Base-by-base conservation (phyloP, 1,284 basidiomycete genomes). In the Phellinidium pouzarii region DNA sequence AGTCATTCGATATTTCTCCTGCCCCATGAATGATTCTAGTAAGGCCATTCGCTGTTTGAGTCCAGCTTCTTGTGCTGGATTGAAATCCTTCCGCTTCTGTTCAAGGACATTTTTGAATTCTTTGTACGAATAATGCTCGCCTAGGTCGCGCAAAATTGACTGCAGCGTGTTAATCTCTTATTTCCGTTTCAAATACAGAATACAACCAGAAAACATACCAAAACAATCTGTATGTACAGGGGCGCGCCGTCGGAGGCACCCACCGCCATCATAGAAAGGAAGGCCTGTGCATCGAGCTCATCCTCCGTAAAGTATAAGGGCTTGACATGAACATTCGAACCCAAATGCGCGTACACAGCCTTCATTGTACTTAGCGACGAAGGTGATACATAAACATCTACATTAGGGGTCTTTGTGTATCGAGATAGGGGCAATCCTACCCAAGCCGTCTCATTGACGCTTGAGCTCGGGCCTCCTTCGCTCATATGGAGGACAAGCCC, bases 401-500 rank as follows among this genome's bases (percentile, higher is more conserved):
- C 74, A 1, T 59, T 61, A 0, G 84, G 82, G 0, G 75, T 67
- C 3, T 65, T 59, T 1, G 80, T 65, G 11, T 60, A 63, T 0
- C 67, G 60, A 0, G 67, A 57, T 5, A 65, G 60, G 0, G 78
- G 68, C 0, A 68, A 60, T 0, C 75, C 78, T 1, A 85, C 59
- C 71, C 76, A 85, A 0, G 82, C 82, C 0, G 81, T 80, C 64
- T 87, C 84, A 50, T 78, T 78, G 0, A 84, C 82, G 22, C 74
- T 70, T 0, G 78, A 68, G 38, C 65, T 67, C 0, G 72, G 61
- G 0, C 84, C 84, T 5, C 80, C 80, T 64, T 84, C 84, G 1
- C 84, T 80, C 48, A 80, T 82, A 60, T 86, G 82, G 3, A 87
- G 73, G 2, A 87, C 79, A 0, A 87, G 71, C 0, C 80, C 84